phyloP scores from a whole-genome alignment of 1,139 yeast genomes.

The Fermentozyma sake region DNA sequence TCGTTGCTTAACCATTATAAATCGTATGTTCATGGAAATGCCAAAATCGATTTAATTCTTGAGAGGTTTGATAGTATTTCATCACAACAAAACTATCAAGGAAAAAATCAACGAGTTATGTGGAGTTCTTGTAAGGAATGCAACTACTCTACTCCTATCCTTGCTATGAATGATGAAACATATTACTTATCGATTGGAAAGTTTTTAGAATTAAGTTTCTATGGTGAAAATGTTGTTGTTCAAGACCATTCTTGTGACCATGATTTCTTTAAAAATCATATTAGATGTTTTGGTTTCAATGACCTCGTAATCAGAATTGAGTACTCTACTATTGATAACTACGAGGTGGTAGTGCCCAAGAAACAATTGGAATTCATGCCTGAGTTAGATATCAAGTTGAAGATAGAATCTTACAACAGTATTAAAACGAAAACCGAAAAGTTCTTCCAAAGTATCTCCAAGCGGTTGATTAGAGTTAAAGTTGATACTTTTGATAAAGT shows the following conservation, averaged over 20 bases:
- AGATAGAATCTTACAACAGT: conserved; percentile 55
- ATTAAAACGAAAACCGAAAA: conserved; percentile 50
- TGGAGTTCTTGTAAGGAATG: conserved; percentile 93
- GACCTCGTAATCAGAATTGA: conserved; percentile 79
- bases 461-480: conserved; percentile 71
- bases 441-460: conserved; percentile 72
- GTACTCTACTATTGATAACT: conserved; percentile 65
- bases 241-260: conserved; percentile 59
- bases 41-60: conserved; percentile 72
- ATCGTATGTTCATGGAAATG: conserved; percentile 85
- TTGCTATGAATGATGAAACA: conserved; percentile 83
- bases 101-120: conserved; percentile 54
- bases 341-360: conserved; percentile 77
- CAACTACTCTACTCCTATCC: conserved; percentile 67
- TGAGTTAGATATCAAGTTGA: conserved; percentile 62
- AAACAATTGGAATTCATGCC: conserved; percentile 71
- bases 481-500: conserved; percentile 73
- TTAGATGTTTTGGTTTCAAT: conserved; percentile 79
- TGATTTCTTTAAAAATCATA: conserved; percentile 75
- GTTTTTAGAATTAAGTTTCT: conserved; percentile 79
- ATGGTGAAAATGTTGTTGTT: conserved; percentile 56
- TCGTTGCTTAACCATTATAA: conserved; percentile 70
- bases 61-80: conserved; percentile 55
- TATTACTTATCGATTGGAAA: conserved; percentile 93
- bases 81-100: conserved; percentile 46